Conservation (phyloP, 2,329 filamentous ascomycete species). For the Microdochium paspali region DNA sequence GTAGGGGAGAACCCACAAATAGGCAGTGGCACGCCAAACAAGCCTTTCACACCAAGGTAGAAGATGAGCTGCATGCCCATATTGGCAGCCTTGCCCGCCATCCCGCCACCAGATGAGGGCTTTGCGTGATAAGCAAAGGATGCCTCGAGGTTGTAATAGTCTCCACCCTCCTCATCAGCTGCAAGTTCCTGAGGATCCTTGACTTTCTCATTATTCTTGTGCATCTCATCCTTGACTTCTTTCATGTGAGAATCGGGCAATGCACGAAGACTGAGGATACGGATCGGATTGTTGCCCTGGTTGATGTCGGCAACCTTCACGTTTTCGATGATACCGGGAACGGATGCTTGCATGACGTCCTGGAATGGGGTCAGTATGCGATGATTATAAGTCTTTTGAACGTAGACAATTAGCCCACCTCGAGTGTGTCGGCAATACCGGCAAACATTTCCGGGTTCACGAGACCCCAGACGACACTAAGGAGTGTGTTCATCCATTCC, state of each 20-base stretch:
- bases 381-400: fast-evolving
- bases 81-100: slow-evolving; percentile 71
- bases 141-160: slow-evolving; percentile 87
- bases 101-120: slow-evolving; percentile 59
- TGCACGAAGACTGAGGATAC: slow-evolving; percentile 78
- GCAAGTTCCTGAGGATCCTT: slow-evolving; percentile 83
- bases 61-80: slow-evolving; percentile 98
- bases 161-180: slow-evolving; percentile 81
- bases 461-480: slow-evolving; percentile 79
- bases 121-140: slow-evolving; percentile 87
- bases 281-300: slow-evolving; percentile 83
- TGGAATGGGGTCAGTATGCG: slow-evolving; percentile 14
- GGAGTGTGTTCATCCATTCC: slow-evolving; percentile 89
- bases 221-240: slow-evolving; percentile 73
- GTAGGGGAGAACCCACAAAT: slow-evolving; percentile 43
- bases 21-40: slow-evolving; percentile 81
- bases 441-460: slow-evolving; percentile 94
- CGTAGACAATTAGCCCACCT: slow-evolving; percentile 23
- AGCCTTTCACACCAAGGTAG: slow-evolving; percentile 79
- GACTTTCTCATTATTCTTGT: slow-evolving; percentile 66
- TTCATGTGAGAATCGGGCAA: slow-evolving; percentile 74
- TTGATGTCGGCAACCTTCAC: slow-evolving; percentile 92
- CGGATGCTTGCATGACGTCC: slow-evolving; percentile 94
- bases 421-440: slow-evolving; percentile 83
- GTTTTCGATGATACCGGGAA: slow-evolving; percentile 85